Base-by-base conservation (phyloP, 306 rosid species). In the Chamaecrista fasciculata region DNA sequence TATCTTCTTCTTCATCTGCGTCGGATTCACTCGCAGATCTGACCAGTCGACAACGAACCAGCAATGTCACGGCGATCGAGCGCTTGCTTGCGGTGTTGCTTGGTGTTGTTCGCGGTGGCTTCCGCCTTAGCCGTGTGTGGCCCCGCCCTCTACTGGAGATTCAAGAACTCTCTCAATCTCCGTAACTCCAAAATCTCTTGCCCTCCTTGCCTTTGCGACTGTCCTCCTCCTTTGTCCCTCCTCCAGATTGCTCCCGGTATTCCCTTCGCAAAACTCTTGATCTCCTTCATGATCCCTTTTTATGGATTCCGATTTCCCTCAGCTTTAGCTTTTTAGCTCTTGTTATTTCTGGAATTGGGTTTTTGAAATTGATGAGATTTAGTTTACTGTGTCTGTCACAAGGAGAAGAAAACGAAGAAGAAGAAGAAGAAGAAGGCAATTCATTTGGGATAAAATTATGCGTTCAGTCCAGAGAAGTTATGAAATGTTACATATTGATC, bases 181-280 rank as follows among this genome's bases (percentile, higher is more conserved):
- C 71, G 67, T 5, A 65, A 55, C 81, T 53, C 86, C 36, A 81
- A 76, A 72, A 11, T 67, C 52, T 83, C 90, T 49, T 87, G 94
- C 26, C 79, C 94, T 61, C 77, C 86, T 29, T 87, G 94, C 69
- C 53, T 81, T 28, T 87, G 90, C 53, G 86, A 85, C 71, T 87
- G 94, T 47, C 94, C 94, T 51, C 85, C 86, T 73, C 94, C 94
- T 55, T 72, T 87, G 62, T 85, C 94, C 21, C 88, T 87, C 62
- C 85, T 87, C 66, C 84, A 85, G 81, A 81, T 85, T 70, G 85
- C 94, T 62, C 90, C 88, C 29, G 90, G 94, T 87, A 80, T 29
- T 37, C 25, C 5, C 19, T 0, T 21, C 65, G n/a, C n/a, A n/a
- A n/a, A n/a, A n/a, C n/a, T n/a, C n/a, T n/a, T n/a, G n/a, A n/a